Conservation (phyloP, 495 filamentous ascomycete species). For the Neurospora sp. region DNA sequence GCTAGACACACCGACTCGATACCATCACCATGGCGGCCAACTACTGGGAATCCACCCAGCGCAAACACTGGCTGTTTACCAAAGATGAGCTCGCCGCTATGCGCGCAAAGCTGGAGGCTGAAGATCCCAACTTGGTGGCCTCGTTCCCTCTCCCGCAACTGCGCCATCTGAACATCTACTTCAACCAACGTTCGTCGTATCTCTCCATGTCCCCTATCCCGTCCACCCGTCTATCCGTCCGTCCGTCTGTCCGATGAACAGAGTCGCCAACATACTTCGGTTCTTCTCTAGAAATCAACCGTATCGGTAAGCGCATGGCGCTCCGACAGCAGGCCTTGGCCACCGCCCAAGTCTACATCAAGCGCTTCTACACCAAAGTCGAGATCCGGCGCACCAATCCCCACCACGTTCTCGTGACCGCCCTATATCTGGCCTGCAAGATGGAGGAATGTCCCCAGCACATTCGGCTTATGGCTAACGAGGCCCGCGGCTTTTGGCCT, state of each 20-base stretch:
- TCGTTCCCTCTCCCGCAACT: slow-evolving; percentile 74
- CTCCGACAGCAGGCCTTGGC: slow-evolving; percentile 87
- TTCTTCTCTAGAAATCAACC: slow-evolving; percentile 54
- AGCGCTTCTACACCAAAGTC: slow-evolving; percentile 85
- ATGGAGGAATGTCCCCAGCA: slow-evolving; percentile 98
- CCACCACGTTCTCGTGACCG: slow-evolving; percentile 81
- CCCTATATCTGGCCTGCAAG: slow-evolving; percentile 92
- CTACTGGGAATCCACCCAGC: slow-evolving; percentile 93
- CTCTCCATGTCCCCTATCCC: background rate
- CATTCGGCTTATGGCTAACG: slow-evolving; percentile 75
- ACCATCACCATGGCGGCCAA: slow-evolving; percentile 73
- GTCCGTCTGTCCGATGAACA: background rate
- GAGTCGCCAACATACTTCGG: background rate
- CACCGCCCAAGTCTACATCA: slow-evolving; percentile 89
- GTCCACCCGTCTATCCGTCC: background rate
- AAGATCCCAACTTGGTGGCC: slow-evolving; percentile 58
- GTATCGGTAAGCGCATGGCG: slow-evolving; percentile 68
- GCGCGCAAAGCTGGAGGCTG: slow-evolving; percentile 61
- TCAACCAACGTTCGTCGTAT: slow-evolving; percentile 69
- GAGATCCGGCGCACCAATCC: slow-evolving; percentile 90
- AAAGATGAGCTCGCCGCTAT: slow-evolving; percentile 63
- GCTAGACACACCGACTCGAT: background rate
- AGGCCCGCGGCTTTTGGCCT: slow-evolving; percentile 82
- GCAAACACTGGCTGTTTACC: slow-evolving; percentile 81
- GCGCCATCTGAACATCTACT: slow-evolving; percentile 80